phyloP scores from a whole-genome alignment of 1,284 basidiomycete genomes.

The Ustilago sp. region DNA sequence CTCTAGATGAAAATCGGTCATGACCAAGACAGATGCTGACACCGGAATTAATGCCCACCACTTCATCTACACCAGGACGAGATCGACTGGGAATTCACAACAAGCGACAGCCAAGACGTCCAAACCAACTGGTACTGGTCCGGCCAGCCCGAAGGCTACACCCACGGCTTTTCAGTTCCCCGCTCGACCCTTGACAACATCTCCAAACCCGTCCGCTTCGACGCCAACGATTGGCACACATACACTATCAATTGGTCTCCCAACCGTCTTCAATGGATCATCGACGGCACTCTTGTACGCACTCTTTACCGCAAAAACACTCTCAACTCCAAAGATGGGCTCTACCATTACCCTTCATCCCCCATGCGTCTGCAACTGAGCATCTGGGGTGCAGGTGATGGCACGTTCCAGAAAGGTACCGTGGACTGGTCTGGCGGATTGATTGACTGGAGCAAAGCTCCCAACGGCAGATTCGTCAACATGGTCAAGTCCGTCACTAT shows the following conservation, averaged over 20 bases:
- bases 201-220: slow-evolving; percentile 14
- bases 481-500: slow-evolving; percentile 41
- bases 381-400: slow-evolving; percentile 57
- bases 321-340: slow-evolving; percentile 22
- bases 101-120: slow-evolving; percentile 20
- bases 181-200: slow-evolving; percentile 11
- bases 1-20: no score
- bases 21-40: no score
- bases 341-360: slow-evolving; percentile 51
- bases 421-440: slow-evolving; percentile 54
- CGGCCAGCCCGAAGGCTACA: slow-evolving; percentile 41
- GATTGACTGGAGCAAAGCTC: slow-evolving; percentile 51
- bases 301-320: slow-evolving; percentile 49
- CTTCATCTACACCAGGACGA: slow-evolving; percentile 23
- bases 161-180: slow-evolving; percentile 38
- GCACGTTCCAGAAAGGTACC: slow-evolving; percentile 38
- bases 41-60: no score
- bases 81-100: slow-evolving; percentile 56
- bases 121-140: slow-evolving; percentile 52
- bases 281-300: slow-evolving; percentile 49
- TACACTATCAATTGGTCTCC: slow-evolving; percentile 56
- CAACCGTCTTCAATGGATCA: slow-evolving; percentile 47
- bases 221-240: slow-evolving; percentile 41
- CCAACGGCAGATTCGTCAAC: slow-evolving; percentile 38
- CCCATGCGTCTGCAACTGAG: slow-evolving; percentile 52